phyloP scores from a whole-genome alignment of 106 monocot genomes.

The Dendrobium nobile region DNA sequence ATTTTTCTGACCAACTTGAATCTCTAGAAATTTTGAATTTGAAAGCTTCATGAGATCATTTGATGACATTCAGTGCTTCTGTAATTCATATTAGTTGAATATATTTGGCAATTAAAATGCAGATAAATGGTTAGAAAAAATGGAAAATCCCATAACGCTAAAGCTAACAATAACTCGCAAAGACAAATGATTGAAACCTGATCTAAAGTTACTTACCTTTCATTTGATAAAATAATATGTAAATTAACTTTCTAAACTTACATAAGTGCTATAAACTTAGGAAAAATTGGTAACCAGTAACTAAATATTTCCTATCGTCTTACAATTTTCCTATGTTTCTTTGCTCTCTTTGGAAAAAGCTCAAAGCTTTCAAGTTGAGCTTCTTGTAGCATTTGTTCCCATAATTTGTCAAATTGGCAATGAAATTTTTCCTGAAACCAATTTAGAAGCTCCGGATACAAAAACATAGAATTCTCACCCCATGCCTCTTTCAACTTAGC shows the following conservation, averaged over 20 bases:
- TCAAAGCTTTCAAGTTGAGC: conserved; percentile 32
- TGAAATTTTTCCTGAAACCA: conserved; percentile 75
- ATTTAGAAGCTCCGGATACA: conserved; percentile 44
- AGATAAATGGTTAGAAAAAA: too few species aligned
- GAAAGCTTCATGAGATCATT: too few species aligned
- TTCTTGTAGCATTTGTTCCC: conserved; percentile 61
- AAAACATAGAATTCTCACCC: conserved; percentile 40
- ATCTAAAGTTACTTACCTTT: too few species aligned
- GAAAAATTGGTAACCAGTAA: neutral
- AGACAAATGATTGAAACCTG: too few species aligned
- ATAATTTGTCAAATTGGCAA: conserved; percentile 36
- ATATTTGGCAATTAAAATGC: too few species aligned
- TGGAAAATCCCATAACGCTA: too few species aligned
- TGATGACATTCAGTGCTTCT: too few species aligned
- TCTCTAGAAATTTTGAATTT: too few species aligned
- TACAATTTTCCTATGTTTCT: conserved; percentile 18
- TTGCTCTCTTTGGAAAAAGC: conserved; percentile 55
- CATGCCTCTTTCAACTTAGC: conserved; percentile 49
- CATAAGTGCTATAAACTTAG: neutral
- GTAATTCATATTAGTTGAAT: too few species aligned
- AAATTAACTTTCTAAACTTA: neutral
- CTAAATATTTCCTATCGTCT: neutral
- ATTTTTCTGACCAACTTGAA: too few species aligned
- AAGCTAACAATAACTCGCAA: too few species aligned
- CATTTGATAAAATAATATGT: too few species aligned